These are phyloP conservation scores for Toxicodendron radicans DNA, from an alignment of 345 rosid genomes.

Conservation along the genomic window DNA sequence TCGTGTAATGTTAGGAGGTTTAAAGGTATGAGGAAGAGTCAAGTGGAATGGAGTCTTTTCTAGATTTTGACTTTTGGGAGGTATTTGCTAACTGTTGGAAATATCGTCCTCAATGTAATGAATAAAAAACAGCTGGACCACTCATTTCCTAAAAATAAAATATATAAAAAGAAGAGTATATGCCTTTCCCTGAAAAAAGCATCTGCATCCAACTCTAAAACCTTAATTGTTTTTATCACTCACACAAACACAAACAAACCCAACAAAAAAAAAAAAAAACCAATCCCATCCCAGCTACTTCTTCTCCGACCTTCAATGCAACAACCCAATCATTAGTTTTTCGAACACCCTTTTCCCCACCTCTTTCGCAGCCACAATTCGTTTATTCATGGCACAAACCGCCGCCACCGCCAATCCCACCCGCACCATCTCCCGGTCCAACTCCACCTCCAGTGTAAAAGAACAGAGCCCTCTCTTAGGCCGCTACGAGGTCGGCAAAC, in stretches of 20 bases:
- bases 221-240: not conserved
- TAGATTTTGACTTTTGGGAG: no score
- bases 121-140: no score
- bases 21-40: no score
- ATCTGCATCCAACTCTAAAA: not conserved
- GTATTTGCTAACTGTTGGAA: no score
- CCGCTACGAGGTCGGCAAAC: constrained; percentile 66
- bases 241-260: not conserved
- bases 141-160: no score
- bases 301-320: not conserved
- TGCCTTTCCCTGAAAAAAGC: not conserved
- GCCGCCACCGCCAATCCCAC: constrained; percentile 12
- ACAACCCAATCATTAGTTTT: not conserved
- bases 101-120: no score
- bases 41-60: no score
- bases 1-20: no score
- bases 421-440: not conserved
- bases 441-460: constrained; percentile 18
- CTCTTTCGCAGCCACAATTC: not conserved
- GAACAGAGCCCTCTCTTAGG: constrained; percentile 57
- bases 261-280: not conserved
- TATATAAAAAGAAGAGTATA: not conserved
- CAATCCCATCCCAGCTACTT: no score
- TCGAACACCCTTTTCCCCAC: not conserved
- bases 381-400: constrained; percentile 3